These are phyloP conservation scores for Penicillium sp. DNA, from an alignment of 2,329 filamentous ascomycete species.

Conservation along the genomic window DNA sequence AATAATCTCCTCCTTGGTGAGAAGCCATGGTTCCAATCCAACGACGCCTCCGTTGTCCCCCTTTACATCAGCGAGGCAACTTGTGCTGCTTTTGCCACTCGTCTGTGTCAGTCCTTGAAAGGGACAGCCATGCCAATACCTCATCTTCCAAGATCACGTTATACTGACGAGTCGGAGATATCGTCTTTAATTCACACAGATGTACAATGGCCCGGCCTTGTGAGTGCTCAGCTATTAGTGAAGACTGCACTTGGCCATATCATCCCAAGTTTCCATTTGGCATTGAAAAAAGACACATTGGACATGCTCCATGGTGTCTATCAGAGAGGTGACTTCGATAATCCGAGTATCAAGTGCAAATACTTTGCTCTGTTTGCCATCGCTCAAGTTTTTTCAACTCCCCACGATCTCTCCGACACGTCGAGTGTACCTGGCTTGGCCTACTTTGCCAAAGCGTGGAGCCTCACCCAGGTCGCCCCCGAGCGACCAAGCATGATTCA, in stretches of 20 bases:
- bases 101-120: slow-evolving; percentile 30
- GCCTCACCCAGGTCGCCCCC: slow-evolving; percentile 37
- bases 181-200: slow-evolving; percentile 14
- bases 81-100: slow-evolving; percentile 35
- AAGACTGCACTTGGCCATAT: slow-evolving; percentile 31
- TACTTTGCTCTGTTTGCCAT: slow-evolving; percentile 43
- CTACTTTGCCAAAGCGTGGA: slow-evolving; percentile 40
- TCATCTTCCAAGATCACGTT: slow-evolving; percentile 25
- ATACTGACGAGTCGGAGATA: slow-evolving; percentile 21
- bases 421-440: slow-evolving; percentile 37
- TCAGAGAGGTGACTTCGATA: slow-evolving; percentile 24
- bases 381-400: slow-evolving; percentile 42
- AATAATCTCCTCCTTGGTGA: slow-evolving; percentile 3
- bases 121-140: slow-evolving; percentile 15
- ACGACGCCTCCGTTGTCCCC: slow-evolving; percentile 24
- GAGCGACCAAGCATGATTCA: slow-evolving; percentile 43
- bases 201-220: slow-evolving; percentile 28
- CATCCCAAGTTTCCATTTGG: slow-evolving; percentile 30
- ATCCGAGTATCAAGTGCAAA: slow-evolving; percentile 38
- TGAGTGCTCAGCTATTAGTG: slow-evolving; percentile 31
- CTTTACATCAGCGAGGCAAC: slow-evolving; percentile 35
- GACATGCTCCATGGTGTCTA: slow-evolving; percentile 33
- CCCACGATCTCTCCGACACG: slow-evolving; percentile 19
- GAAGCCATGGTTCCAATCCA: slow-evolving; percentile 28
- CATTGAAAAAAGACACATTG: slow-evolving; percentile 34